Percentiles rank a stretch among this genome's conserved stretches.
Evolutionary conservation across 352 stramenopile genomes (phyloP).

Genomic region (Phytopythium ostracodes): DNA sequence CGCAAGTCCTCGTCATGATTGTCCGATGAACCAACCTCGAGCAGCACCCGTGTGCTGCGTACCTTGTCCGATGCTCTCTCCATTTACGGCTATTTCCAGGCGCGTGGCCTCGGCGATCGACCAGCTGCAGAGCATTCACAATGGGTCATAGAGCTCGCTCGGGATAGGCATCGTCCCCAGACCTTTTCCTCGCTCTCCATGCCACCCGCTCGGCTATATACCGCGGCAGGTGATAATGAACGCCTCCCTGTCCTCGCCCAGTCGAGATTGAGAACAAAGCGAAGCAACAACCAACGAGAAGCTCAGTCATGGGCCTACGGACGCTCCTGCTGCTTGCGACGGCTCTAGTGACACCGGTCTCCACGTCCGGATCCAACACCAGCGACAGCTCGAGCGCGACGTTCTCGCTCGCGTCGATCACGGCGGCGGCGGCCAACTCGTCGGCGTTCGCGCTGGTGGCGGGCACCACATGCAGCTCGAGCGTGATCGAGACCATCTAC

Average conservation of each 20-base stretch:
- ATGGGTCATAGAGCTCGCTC: conserved; percentile 1
- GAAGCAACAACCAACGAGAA: neutral
- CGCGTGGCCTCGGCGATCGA: too few relatives aligned
- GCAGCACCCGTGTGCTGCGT: too few relatives aligned
- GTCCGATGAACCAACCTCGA: too few relatives aligned
- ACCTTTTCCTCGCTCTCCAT: too few relatives aligned
- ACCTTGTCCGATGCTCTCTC: too few relatives aligned
- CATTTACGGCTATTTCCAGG: conserved; percentile 1
- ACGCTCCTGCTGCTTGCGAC: neutral
- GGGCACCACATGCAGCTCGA: conserved; percentile 28
- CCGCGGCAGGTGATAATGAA: too few relatives aligned
- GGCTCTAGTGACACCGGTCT: neutral
- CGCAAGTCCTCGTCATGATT: too few relatives aligned
- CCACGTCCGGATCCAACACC: neutral
- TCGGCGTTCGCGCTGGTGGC: conserved; percentile 27
- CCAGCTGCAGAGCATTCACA: too few relatives aligned
- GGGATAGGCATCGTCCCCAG: too few relatives aligned
- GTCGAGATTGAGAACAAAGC: too few relatives aligned
- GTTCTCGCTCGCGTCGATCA: conserved; percentile 18
- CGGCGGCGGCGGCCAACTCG: conserved; percentile 22
- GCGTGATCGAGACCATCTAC: conserved; percentile 23
- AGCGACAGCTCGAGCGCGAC: conserved; percentile 7
- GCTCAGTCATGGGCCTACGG: neutral
- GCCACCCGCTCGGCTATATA: too few relatives aligned
- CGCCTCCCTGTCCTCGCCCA: too few relatives aligned